A percentile compares a stretch with the other conserved stretches of the same genome.
These are phyloP conservation scores for Lyophyllum semitale DNA, from an alignment of 768 basidiomycete species.

Conservation along the genomic window DNA sequence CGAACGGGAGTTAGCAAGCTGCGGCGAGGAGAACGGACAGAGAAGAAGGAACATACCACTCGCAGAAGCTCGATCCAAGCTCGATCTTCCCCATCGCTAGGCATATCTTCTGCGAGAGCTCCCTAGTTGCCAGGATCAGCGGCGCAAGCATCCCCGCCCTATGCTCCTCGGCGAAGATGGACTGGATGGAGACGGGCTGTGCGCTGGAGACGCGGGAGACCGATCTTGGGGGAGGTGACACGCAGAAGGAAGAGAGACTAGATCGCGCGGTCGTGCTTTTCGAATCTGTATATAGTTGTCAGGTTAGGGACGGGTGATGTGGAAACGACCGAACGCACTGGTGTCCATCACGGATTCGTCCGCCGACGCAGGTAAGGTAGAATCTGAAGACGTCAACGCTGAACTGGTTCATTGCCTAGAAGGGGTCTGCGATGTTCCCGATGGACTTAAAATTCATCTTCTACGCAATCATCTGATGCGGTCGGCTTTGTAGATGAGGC, in stretches of 20 bases:
- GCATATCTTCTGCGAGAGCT: slow-evolving; percentile 31
- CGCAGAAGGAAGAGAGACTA: slow-evolving; percentile 65
- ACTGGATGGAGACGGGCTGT: slow-evolving; percentile 8
- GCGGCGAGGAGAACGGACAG: neutral
- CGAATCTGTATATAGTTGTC: slow-evolving; percentile 52
- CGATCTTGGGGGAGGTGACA: slow-evolving; percentile 57
- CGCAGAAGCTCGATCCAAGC: slow-evolving; percentile 52
- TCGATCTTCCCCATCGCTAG: slow-evolving; percentile 45
- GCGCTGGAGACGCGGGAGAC: slow-evolving; percentile 16
- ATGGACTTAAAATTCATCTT: slow-evolving; percentile 89
- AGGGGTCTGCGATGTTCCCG: slow-evolving; percentile 86
- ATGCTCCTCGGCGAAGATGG: slow-evolving; percentile 6
- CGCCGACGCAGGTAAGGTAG: slow-evolving; percentile 80
- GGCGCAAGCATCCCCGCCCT: slow-evolving; percentile 9
- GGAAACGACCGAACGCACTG: slow-evolving; percentile 43
- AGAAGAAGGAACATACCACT: slow-evolving; percentile 38
- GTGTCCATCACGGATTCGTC: slow-evolving; percentile 75
- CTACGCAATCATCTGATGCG: slow-evolving; percentile 85
- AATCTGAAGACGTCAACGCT: slow-evolving; percentile 78
- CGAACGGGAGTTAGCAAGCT: neutral
- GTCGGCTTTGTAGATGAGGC: slow-evolving; percentile 79
- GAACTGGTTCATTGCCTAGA: slow-evolving; percentile 65
- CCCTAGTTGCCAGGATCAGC: slow-evolving; percentile 23
- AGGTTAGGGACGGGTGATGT: neutral
- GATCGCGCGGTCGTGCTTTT: slow-evolving; percentile 61